Conservation (phyloP, 2,329 filamentous ascomycete species). For the Botryotinia convoluta region DNA sequence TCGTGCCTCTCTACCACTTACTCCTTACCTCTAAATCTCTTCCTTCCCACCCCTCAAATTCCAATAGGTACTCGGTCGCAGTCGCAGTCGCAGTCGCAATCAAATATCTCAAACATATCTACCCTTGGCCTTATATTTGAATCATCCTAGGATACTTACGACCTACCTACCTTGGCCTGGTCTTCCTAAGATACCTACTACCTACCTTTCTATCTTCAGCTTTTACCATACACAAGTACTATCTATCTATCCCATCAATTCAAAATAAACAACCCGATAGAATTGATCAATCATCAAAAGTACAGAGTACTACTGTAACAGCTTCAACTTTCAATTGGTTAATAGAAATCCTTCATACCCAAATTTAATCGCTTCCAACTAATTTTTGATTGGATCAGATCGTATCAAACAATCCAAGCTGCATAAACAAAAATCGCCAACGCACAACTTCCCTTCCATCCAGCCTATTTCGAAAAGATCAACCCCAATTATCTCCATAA, state of each 20-base stretch:
- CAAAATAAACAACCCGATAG: neutral
- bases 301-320: neutral
- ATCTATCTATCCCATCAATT: neutral
- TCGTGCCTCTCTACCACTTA: neutral
- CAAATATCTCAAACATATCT: too few species aligned
- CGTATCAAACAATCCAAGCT: neutral
- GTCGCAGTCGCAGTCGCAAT: neutral
- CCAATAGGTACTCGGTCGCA: neutral
- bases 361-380: neutral
- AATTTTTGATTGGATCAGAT: neutral
- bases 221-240: neutral
- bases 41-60: neutral
- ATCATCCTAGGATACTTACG: neutral
- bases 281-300: neutral
- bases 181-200: neutral
- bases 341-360: neutral
- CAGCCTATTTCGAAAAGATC: constrained; percentile 9
- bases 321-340: neutral
- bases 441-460: constrained; percentile 2
- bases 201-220: neutral
- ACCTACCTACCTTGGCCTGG: neutral
- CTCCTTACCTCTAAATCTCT: neutral
- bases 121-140: neutral
- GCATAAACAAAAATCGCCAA: constrained; percentile 12
- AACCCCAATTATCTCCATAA: constrained; percentile 8